phyloP scores from a whole-genome alignment of 2,329 filamentous ascomycete genomes.

The Phialocephala subalpina region DNA sequence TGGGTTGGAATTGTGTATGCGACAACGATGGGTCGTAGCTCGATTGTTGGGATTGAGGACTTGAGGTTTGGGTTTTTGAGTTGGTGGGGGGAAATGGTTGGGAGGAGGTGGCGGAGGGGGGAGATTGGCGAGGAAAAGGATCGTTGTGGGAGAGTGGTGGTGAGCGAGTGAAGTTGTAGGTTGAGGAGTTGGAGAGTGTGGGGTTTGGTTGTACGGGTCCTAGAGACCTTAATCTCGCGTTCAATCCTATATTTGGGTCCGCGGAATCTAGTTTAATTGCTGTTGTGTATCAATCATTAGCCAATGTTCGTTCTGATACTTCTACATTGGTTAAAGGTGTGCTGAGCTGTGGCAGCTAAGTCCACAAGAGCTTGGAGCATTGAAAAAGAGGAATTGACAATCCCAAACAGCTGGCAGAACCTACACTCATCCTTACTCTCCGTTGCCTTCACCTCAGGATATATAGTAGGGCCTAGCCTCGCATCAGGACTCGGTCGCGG shows the following conservation, averaged over 20 bases:
- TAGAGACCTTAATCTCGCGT: slow-evolving; percentile 37
- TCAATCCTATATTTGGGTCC: slow-evolving; percentile 32
- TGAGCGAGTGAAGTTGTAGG: slow-evolving; percentile 32
- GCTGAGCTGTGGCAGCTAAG: background rate
- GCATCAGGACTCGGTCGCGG: slow-evolving; percentile 17
- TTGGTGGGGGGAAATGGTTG: background rate
- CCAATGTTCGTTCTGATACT: background rate
- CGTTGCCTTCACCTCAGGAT: slow-evolving; percentile 23
- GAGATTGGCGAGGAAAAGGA: background rate
- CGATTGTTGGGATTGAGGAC: background rate
- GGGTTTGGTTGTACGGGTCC: slow-evolving; percentile 42
- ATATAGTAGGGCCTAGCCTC: slow-evolving; percentile 20
- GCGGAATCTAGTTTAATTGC: slow-evolving; percentile 26
- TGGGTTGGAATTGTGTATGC: slow-evolving; percentile 31
- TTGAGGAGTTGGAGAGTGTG: slow-evolving; percentile 40
- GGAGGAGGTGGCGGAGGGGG: slow-evolving; percentile 14
- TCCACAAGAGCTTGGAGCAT: background rate
- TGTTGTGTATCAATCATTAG: background rate
- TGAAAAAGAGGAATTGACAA: background rate
- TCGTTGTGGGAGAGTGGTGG: slow-evolving; percentile 12
- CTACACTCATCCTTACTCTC: slow-evolving; percentile 27
- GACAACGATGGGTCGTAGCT: slow-evolving; percentile 17
- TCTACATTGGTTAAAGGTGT: background rate
- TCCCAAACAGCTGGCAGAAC: slow-evolving; percentile 5
- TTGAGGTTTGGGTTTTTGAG: background rate